Conservation (phyloP, 2,329 filamentous ascomycete genomes). For the Gnomoniopsis smithogilvyi region DNA sequence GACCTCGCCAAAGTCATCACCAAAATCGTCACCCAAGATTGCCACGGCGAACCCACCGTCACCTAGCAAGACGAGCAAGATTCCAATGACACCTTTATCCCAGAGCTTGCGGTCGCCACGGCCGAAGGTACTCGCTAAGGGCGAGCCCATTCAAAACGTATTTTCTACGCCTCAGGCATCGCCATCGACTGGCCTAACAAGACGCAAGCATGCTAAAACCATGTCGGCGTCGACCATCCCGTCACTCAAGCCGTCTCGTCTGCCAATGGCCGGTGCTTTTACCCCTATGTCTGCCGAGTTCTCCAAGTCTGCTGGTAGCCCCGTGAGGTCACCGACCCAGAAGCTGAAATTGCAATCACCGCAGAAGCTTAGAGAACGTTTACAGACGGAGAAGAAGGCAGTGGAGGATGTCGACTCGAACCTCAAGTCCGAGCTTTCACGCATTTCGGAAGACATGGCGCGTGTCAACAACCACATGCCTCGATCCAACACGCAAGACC, state of each 20-base stretch:
- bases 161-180: conserved; percentile 15
- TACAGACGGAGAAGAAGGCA: conserved; percentile 76
- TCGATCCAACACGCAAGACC: conserved; percentile 35
- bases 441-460: conserved; percentile 78
- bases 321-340: conserved; percentile 32
- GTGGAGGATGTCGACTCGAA: conserved; percentile 67
- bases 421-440: conserved; percentile 71
- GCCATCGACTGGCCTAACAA: conserved; percentile 15
- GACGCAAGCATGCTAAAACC: conserved; percentile 42
- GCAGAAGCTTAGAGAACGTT: conserved; percentile 77
- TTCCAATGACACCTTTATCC: conserved; percentile 47
- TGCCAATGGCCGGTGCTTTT: conserved; percentile 23
- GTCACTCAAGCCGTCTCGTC: conserved; percentile 43
- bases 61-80: conserved; percentile 35
- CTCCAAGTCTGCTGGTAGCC: conserved; percentile 31
- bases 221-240: conserved; percentile 54
- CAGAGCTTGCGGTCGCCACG: conserved; percentile 39
- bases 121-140: conserved; percentile 44
- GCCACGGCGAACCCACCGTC: not conserved
- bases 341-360: conserved; percentile 68
- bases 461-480: conserved; percentile 43
- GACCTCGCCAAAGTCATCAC: conserved; percentile 34
- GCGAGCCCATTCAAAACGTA: conserved; percentile 9
- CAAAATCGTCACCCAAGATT: not conserved
- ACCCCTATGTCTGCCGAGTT: conserved; percentile 20